Evolutionary conservation across 2,329 filamentous ascomycete genomes (phyloP).

Genomic region (Thelonectria rubi): DNA sequence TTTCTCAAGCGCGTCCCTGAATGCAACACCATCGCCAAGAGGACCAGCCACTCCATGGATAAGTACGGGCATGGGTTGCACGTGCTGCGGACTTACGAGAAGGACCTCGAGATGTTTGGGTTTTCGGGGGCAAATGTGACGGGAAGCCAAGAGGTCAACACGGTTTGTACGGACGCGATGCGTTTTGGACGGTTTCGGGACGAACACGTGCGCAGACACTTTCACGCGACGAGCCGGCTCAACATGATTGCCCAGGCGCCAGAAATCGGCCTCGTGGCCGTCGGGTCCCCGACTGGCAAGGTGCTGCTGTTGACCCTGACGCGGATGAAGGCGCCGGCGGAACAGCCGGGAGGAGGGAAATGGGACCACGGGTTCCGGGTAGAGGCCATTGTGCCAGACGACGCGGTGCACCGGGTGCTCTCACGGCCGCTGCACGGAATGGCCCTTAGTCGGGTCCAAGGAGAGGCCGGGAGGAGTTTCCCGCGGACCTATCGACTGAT

Average conservation of each 20-base stretch:
- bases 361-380: slow-evolving; percentile 60
- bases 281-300: slow-evolving; percentile 72
- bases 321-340: slow-evolving; percentile 42
- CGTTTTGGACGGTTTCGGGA: slow-evolving; percentile 40
- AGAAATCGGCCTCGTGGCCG: slow-evolving; percentile 73
- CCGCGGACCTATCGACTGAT: slow-evolving; percentile 71
- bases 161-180: slow-evolving; percentile 46
- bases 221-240: slow-evolving; percentile 52
- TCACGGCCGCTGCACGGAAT: slow-evolving; percentile 70
- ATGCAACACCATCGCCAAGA: slow-evolving; percentile 26
- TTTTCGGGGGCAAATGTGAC: slow-evolving; percentile 38
- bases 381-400: slow-evolving; percentile 64
- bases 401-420: slow-evolving; percentile 54
- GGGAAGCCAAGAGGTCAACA: slow-evolving; percentile 41
- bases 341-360: slow-evolving; percentile 32
- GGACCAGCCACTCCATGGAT: slow-evolving; percentile 20
- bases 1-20: slow-evolving; percentile 36
- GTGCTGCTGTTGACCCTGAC: slow-evolving; percentile 70
- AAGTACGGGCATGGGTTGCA: slow-evolving; percentile 35
- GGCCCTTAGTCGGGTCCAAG: slow-evolving; percentile 71
- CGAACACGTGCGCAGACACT: slow-evolving; percentile 36
- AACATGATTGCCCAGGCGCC: slow-evolving; percentile 72
- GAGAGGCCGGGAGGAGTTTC: slow-evolving; percentile 30
- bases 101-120: slow-evolving; percentile 58
- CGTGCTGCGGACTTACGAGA: slow-evolving; percentile 59